Conservation (phyloP, 257 asterid genomes). For the Solanum bulbocastanum region DNA sequence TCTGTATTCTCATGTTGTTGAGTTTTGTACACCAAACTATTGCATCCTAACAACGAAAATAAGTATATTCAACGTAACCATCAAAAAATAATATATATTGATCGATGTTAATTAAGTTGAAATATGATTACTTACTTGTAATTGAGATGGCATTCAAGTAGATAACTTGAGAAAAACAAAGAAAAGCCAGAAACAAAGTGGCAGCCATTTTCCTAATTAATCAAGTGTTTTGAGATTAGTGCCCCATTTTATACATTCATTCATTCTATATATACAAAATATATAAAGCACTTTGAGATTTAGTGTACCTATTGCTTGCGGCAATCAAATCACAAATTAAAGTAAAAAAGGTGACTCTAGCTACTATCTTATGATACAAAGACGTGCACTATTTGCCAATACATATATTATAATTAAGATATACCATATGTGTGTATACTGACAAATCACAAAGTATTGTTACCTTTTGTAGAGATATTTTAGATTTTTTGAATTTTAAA, state of each 20-base stretch:
- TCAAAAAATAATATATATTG: neutral
- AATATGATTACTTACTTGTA: slow-evolving; percentile 27
- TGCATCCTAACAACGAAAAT: slow-evolving; percentile 21
- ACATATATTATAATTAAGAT: neutral
- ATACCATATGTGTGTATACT: neutral
- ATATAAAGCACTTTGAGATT: neutral
- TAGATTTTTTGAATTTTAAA: neutral
- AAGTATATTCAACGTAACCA: neutral
- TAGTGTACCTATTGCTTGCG: slow-evolving; percentile 15
- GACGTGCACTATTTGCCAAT: neutral
- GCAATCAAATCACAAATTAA: slow-evolving; percentile 9
- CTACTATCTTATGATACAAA: neutral
- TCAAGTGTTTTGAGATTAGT: neutral
- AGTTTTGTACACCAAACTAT: slow-evolving; percentile 17
- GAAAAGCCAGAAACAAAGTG: slow-evolving; percentile 15
- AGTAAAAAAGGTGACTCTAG: slow-evolving; percentile 17
- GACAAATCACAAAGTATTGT: neutral
- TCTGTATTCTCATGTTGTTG: slow-evolving; percentile 3
- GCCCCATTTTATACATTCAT: slow-evolving; percentile 24
- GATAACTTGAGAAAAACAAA: slow-evolving; percentile 31
- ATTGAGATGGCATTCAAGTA: slow-evolving; percentile 35
- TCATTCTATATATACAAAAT: neutral
- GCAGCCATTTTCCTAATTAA: slow-evolving; percentile 20
- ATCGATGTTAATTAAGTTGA: neutral
- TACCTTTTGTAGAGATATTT: neutral